Evolutionary conservation across 306 rosid genomes (phyloP), one percentile per base, ranked within the genome.

Genomic region (Dryas octopetala): DNA sequence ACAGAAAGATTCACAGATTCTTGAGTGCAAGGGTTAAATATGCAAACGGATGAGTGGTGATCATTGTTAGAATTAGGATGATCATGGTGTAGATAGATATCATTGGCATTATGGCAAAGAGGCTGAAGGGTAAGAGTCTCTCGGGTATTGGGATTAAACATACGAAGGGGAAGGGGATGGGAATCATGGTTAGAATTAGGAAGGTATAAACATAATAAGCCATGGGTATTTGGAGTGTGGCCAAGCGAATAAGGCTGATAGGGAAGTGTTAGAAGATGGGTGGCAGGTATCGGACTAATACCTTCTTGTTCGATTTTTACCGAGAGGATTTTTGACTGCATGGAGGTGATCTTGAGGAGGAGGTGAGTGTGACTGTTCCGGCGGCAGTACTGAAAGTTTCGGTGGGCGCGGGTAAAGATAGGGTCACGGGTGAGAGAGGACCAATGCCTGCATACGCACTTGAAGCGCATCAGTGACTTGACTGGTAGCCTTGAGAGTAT

Each of bases 401-500:
- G 11, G 40, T 62, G 19, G 41, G 17, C 41, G 7, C 19, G 5
- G 7, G 48, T 52, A 13, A 74, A 74, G 3, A 8, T 49, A 49
- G 77, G 41, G 51, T n/a, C 62, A 15, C 19, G 62, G 41, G 4
- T 48, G 77, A 73, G 69, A 61, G 19, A 51, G 2, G 32, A 46
- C 69, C 69, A 73, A 23, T 48, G 48, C 40, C 61, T 60, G 60
- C 68, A 73, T 5, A 73, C 68, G 38, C 69, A 46, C 14, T 26
- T 13, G 55, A 49, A 68, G 43, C 59, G 73, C 73, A 49, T 50
- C 7, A 68, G 14, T 7, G 73, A 48, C 73, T 68, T 68, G 13
- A 44, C 7, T 2, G 45, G 57, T 50, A 49, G 5, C 73, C 73
- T 64, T 6, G 69, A 2, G 10, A 64, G 69, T 64, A 44, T 64